Evolutionary conservation across 225 moss, liverwort and hornwort genomes (phyloP).

Genomic region (Polytrichum formosum): DNA sequence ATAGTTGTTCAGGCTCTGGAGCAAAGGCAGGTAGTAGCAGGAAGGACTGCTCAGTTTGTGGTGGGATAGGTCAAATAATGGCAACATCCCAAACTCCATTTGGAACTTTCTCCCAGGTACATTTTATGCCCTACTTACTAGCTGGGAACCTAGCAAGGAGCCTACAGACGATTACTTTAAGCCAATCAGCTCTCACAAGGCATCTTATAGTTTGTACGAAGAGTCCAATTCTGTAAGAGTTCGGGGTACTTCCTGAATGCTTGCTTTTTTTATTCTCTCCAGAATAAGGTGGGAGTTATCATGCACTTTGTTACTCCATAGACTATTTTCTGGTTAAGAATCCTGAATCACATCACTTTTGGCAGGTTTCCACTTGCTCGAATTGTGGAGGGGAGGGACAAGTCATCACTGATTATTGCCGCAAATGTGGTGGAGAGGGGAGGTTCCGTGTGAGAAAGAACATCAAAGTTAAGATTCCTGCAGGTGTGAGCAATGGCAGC

Average conservation of each 20-base stretch:
- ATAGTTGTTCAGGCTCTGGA: conserved; percentile 55
- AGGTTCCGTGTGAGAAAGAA: conserved; percentile 77
- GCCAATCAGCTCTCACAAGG: no score
- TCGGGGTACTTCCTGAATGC: no score
- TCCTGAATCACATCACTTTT: neutral
- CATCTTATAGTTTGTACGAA: no score
- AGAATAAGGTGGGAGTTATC: no score
- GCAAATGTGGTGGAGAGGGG: conserved; percentile 96
- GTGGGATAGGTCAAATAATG: conserved; percentile 63
- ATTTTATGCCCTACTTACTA: no score
- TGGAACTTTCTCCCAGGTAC: conserved; percentile 67
- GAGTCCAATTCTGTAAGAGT: no score
- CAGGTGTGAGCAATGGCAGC: conserved; percentile 91
- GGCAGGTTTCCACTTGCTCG: conserved; percentile 88
- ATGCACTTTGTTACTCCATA: no score
- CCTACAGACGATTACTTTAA: no score
- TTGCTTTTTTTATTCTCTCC: no score
- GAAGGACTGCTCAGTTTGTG: conserved; percentile 55
- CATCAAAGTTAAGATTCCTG: conserved; percentile 94
- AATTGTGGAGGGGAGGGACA: conserved; percentile 94
- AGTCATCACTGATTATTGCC: conserved; percentile 89
- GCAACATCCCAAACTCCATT: conserved; percentile 59
- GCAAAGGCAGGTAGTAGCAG: conserved; percentile 57
- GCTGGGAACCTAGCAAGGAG: no score
- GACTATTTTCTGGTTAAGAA: no score